A percentile compares a stretch with the other conserved stretches of the same genome.
phyloP scores from a whole-genome alignment of 2,329 filamentous ascomycete genomes.

The Ascochyta fabae region DNA sequence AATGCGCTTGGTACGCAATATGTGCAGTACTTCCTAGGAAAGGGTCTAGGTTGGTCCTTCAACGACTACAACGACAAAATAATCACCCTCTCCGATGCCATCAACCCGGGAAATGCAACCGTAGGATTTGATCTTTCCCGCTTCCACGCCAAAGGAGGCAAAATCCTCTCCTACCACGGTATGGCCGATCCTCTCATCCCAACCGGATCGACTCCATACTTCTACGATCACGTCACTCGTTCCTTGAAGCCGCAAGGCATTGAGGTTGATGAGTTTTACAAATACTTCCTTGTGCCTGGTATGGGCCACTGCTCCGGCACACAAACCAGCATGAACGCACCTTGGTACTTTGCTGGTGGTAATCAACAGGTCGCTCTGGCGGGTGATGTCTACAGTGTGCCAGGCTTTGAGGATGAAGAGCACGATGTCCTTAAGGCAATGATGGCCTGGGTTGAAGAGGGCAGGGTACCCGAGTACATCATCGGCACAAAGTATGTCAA shows the following conservation, averaged over 20 bases:
- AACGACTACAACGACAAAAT: conserved; percentile 50
- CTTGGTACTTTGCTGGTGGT: conserved; percentile 55
- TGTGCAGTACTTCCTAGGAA: conserved; percentile 52
- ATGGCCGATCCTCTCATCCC: conserved; percentile 57
- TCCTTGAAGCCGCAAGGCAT: conserved; percentile 45
- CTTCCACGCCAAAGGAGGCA: conserved; percentile 53
- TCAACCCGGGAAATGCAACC: conserved; percentile 58
- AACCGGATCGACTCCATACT: conserved; percentile 59
- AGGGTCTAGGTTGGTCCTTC: conserved; percentile 49
- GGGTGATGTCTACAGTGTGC: conserved; percentile 29
- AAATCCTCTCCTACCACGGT: conserved; percentile 53
- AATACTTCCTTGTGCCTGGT: conserved; percentile 54
- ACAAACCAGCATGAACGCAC: conserved; percentile 44
- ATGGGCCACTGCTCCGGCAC: conserved; percentile 54
- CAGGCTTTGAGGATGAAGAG: conserved; percentile 45
- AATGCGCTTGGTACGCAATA: conserved; percentile 49
- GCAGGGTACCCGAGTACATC: conserved; percentile 49
- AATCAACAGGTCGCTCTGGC: conserved; percentile 18
- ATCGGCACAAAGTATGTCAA: conserved; percentile 39
- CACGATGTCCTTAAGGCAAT: conserved; percentile 56
- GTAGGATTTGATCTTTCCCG: conserved; percentile 57
- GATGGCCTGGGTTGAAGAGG: conserved; percentile 54
- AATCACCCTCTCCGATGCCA: conserved; percentile 47
- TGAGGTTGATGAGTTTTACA: conserved; percentile 50
- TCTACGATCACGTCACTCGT: conserved; percentile 55